A percentile compares a stretch with the other conserved stretches of the same genome.
Conservation (phyloP, 805 yeast genomes). For the Ogataea minuta region DNA sequence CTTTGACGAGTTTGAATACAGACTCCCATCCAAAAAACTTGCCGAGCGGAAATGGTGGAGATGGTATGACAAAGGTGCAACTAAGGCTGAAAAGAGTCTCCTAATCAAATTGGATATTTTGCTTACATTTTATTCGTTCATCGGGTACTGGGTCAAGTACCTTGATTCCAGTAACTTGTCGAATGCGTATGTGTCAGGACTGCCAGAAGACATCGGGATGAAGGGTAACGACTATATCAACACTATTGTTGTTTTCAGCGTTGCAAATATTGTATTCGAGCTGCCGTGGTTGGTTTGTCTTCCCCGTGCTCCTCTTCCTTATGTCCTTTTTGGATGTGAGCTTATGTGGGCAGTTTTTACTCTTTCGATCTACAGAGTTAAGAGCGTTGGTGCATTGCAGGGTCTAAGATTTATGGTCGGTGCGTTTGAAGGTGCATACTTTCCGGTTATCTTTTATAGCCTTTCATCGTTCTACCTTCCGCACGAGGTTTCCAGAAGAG, state of each 20-base stretch:
- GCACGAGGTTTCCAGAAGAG: constrained; percentile 56
- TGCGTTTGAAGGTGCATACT: constrained; percentile 61
- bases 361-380: constrained; percentile 48
- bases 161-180: constrained; percentile 57
- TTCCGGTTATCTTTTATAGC: constrained; percentile 59
- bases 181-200: constrained; percentile 64
- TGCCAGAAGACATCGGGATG: constrained; percentile 53
- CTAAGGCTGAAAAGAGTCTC: constrained; percentile 47
- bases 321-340: constrained; percentile 53
- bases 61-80: constrained; percentile 50
- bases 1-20: constrained; percentile 62
- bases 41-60: constrained; percentile 46
- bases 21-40: constrained; percentile 37
- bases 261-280: constrained; percentile 60
- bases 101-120: constrained; percentile 37
- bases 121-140: constrained; percentile 29
- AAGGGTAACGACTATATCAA: constrained; percentile 59
- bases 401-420: constrained; percentile 64
- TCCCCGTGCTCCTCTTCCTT: constrained; percentile 52
- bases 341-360: constrained; percentile 66
- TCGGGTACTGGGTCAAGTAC: constrained; percentile 45
- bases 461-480: constrained; percentile 56
- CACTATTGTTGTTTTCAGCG: constrained; percentile 54
- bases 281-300: constrained; percentile 58
- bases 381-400: constrained; percentile 49